Evolutionary conservation across 331 rosid species (phyloP).

Genomic region (Pyracantha coccinea): DNA sequence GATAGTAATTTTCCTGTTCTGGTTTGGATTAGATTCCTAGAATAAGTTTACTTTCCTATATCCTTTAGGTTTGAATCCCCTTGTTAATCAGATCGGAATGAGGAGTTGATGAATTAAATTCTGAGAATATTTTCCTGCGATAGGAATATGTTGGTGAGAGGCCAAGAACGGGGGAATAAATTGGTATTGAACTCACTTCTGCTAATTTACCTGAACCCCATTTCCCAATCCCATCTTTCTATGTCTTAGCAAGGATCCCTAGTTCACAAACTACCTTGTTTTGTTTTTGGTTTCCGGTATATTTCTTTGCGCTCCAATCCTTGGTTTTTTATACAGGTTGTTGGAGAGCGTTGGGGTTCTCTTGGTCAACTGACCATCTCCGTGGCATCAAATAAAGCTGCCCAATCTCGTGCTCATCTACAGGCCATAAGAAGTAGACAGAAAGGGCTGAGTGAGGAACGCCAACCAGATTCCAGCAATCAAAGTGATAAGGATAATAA

Average conservation of each 20-base stretch:
- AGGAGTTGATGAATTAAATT: too few relatives aligned
- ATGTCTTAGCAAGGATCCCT: conserved; percentile 8
- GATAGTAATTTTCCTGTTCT: too few relatives aligned
- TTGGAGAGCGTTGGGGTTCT: conserved; percentile 84
- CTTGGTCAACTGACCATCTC: conserved; percentile 71
- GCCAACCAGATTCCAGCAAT: conserved; percentile 26
- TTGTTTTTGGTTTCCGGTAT: background rate
- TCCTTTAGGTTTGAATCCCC: too few relatives aligned
- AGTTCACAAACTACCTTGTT: background rate
- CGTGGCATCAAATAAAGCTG: conserved; percentile 57
- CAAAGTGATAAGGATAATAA: conserved; percentile 26
- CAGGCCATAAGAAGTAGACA: conserved; percentile 64
- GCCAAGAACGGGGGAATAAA: too few relatives aligned
- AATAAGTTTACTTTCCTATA: too few relatives aligned
- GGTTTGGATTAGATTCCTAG: too few relatives aligned
- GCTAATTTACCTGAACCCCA: too few relatives aligned
- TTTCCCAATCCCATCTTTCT: conserved; percentile 1
- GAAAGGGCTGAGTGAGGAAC: conserved; percentile 45
- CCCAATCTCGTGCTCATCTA: conserved; percentile 85
- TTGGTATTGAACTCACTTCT: too few relatives aligned
- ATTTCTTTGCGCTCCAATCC: background rate
- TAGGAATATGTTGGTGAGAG: too few relatives aligned
- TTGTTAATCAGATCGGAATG: too few relatives aligned
- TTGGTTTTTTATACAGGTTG: conserved; percentile 46
- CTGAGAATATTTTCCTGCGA: too few relatives aligned